Evolutionary conservation across 805 yeast species (phyloP), one percentile per base, ranked within the genome.

Genomic region (Ogataea ganodermae): DNA sequence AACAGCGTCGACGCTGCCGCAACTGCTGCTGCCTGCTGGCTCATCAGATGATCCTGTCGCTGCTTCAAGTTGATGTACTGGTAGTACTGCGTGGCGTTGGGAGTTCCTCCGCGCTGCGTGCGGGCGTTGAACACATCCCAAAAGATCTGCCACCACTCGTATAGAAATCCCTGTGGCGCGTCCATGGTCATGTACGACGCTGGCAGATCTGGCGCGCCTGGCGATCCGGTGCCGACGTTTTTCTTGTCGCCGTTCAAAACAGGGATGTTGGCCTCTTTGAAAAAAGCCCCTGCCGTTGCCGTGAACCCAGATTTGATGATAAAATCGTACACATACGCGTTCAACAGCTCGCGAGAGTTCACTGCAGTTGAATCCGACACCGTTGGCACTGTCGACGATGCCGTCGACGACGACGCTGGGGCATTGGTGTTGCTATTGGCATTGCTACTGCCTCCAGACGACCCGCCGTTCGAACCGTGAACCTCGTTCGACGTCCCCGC

Each of bases 131-230:
- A 88, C 23, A 89, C 83, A 63, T 90, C 97, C 97, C 97, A 91
- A 63, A 90, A 91, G 14, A 91, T 82, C 71, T 83, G 89, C 97
- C 97, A 90, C 97, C 97, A 90, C 65, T 91, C 97, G 59, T 80
- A 84, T 20, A 90, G 69, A 60, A 89, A 90, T 6, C 96, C 94
- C 57, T 84, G 88, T 0, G 95, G 94, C 2, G 95, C 85, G 60
- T 89, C 94, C 76, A 86, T 79, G 9, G 81, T 71, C 60, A 83
- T 74, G 18, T 71, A 68, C 28, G 80, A 62, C 13, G 71, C 70
- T 1, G 85, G 81, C 7, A 81, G 62, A 42, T 74, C 78, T 46
- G 70, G 42, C 2, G 53, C 32, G 22, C 46, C 45, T 5, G 46
- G 31, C 10, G 49, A 39, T 12, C 69, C 37, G 9, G 42, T 16